Evolutionary conservation across 805 yeast genomes (phyloP).

Genomic region (Kluyveromyces starmeri): DNA sequence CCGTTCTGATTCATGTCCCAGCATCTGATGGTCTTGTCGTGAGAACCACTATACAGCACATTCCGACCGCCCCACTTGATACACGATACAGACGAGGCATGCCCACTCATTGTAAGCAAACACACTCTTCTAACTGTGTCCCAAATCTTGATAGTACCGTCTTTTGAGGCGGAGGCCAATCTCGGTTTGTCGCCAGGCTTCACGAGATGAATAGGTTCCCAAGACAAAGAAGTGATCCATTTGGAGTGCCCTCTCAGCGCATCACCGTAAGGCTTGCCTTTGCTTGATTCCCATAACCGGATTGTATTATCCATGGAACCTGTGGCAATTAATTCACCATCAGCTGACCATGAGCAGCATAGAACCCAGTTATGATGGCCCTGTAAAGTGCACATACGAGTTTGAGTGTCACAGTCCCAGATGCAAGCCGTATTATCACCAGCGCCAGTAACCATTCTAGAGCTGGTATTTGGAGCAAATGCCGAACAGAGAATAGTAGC

Average conservation of each 20-base stretch:
- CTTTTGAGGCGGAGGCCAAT: conserved; percentile 83
- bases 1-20: conserved; percentile 80
- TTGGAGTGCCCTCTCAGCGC: conserved; percentile 75
- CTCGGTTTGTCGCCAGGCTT: conserved; percentile 57
- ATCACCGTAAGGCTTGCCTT: conserved; percentile 67
- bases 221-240: conserved; percentile 80
- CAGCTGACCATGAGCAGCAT: conserved; percentile 86
- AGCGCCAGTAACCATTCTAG: conserved; percentile 87
- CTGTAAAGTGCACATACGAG: conserved; percentile 67
- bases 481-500: conserved; percentile 86
- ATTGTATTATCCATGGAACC: conserved; percentile 92
- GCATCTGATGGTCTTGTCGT: conserved; percentile 85
- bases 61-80: conserved; percentile 96
- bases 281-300: conserved; percentile 73
- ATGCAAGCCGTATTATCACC: conserved; percentile 94
- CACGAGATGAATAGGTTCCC: conserved; percentile 90
- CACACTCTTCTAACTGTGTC: conserved; percentile 65
- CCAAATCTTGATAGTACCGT: conserved; percentile 86
- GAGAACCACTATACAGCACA: conserved; percentile 79
- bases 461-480: conserved; percentile 84
- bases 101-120: conserved; percentile 71
- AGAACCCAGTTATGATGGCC: conserved; percentile 95
- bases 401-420: conserved; percentile 95
- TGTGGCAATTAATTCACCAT: conserved; percentile 85
- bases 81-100: conserved; percentile 81